These are phyloP conservation scores for Apium graveolens DNA, from an alignment of 129 eudicot genomes.

Conservation along the genomic window DNA sequence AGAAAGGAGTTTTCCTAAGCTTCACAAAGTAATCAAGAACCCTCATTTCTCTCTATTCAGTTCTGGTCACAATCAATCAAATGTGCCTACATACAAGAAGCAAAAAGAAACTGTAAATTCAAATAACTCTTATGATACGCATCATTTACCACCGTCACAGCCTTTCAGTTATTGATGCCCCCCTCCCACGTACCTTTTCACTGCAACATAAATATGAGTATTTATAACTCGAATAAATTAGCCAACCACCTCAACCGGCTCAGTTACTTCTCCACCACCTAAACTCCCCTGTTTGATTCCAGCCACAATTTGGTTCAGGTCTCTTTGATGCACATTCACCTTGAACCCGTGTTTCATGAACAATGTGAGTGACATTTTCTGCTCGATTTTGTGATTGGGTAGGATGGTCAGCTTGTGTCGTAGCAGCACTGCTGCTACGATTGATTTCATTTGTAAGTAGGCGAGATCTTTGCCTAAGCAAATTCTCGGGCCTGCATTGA, in stretches of 20 bases:
- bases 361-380: constrained; percentile 27
- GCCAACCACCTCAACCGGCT: constrained; percentile 5
- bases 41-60: background rate
- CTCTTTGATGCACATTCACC: constrained; percentile 24
- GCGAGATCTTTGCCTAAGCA: constrained; percentile 25
- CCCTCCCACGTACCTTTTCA: background rate
- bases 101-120: constrained; percentile 4
- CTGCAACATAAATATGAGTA: background rate
- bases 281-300: background rate
- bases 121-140: background rate
- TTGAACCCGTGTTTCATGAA: constrained; percentile 29
- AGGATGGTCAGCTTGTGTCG: constrained; percentile 17
- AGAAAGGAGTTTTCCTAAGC: constrained; percentile 1
- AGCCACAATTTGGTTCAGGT: constrained; percentile 6
- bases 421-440: constrained; percentile 23
- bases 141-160: constrained; percentile 4
- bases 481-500: constrained; percentile 29
- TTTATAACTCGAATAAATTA: constrained; percentile 4
- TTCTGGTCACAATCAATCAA: constrained; percentile 2
- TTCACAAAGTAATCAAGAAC: constrained; percentile 3
- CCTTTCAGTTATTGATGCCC: background rate
- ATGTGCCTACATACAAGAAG: background rate
- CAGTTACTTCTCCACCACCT: constrained; percentile 7
- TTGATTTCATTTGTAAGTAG: constrained; percentile 23
- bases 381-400: constrained; percentile 24